phyloP scores from a whole-genome alignment of 805 yeast species.

The Candida ficus region DNA sequence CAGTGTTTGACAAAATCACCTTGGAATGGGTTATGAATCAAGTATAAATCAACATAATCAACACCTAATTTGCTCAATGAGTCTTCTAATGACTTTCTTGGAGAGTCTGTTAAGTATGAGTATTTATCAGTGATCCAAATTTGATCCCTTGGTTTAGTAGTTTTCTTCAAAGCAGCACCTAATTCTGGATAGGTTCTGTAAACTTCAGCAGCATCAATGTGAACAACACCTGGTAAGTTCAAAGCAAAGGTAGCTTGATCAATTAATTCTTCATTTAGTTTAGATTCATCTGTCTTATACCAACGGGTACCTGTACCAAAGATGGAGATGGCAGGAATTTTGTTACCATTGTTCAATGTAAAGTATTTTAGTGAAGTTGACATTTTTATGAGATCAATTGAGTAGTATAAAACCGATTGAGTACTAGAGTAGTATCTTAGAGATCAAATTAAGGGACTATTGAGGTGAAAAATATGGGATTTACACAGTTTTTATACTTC shows the following conservation, averaged over 20 bases:
- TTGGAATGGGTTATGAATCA: conserved; percentile 44
- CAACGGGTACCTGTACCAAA: conserved; percentile 60
- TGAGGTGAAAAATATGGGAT: neutral
- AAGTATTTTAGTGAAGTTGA: conserved; percentile 13
- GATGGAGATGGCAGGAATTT: conserved; percentile 43
- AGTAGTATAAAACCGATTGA: too few relatives aligned
- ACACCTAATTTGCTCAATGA: conserved; percentile 35
- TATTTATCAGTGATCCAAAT: conserved; percentile 54
- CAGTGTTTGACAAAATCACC: conserved; percentile 44
- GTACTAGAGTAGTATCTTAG: too few relatives aligned
- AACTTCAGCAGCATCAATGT: conserved; percentile 54
- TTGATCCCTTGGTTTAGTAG: conserved; percentile 42
- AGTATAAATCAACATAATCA: conserved; percentile 48
- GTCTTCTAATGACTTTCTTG: conserved; percentile 35
- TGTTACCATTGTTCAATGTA: conserved; percentile 31
- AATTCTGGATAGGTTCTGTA: conserved; percentile 52
- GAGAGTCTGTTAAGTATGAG: conserved; percentile 29
- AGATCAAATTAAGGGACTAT: too few relatives aligned
- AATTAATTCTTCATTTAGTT: conserved; percentile 28
- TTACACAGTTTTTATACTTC: neutral
- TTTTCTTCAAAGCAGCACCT: conserved; percentile 39
- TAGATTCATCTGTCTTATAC: conserved; percentile 31
- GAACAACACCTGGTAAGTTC: conserved; percentile 43
- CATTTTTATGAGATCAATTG: neutral
- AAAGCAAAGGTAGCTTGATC: conserved; percentile 29